Base-by-base conservation (phyloP, 1,284 basidiomycete species). In the Rhodotorula sp. region DNA sequence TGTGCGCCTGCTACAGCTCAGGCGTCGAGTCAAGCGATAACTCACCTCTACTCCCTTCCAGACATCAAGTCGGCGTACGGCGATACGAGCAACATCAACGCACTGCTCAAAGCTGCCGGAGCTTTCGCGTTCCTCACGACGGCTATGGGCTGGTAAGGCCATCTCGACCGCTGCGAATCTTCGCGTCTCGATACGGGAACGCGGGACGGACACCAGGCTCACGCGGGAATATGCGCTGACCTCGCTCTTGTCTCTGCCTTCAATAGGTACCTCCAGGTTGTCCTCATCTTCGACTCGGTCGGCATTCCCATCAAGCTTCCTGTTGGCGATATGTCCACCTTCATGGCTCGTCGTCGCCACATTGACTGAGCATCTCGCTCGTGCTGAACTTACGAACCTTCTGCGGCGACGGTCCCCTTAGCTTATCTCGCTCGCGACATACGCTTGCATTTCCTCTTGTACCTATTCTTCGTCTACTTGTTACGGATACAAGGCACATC, bases 261-360 rank as follows among this genome's bases (percentile, higher is more conserved):
- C 17, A 1, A 34, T 60, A 74, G 70, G 64, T 73, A 68, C 45
- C 71, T 73, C 57, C 27, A 64, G 48, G 53, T 69, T 12, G 77
- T 74, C 4, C 62, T 77, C 16, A 67, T 72, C n/a, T 67, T 78
- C 21, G 77, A 75, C 44, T 69, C 67, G 2, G 73, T 69, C 27
- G 77, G 77, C 19, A 67, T 77, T 41, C 77, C 77, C 1, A 54
- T 78, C 65, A 57, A 72, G 27, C 68, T 78, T 8, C 77, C 77
- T 17, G 64, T 78, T 17, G 77, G 77, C 52, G 77, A 78, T 60
- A 63, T 78, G n/a, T 74, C 73, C 23, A 67, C 58, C 46, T 72
- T 78, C 67, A 41, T 44, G 27, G 27, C 46, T 3, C 64, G 59
- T 17, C 57, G 60, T 1, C 52, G 58, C 48, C 50, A 59, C 50